Conservation (phyloP, 345 rosid species). For the Firmiana major region DNA sequence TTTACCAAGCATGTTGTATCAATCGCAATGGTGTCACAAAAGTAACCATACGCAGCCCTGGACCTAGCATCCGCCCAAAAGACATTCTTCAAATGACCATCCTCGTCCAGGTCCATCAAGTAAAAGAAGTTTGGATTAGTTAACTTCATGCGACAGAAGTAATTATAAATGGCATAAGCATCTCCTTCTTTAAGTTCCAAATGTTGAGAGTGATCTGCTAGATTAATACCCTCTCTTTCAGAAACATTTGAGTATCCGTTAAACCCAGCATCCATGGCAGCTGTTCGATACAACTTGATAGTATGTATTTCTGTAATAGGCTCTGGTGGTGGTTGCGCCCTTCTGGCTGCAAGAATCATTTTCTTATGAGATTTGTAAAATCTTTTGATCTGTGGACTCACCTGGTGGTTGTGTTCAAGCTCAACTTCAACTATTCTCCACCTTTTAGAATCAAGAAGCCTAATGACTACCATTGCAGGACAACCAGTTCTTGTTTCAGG, state of each 20-base stretch:
- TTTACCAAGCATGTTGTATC: conserved; percentile 49
- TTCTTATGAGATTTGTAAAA: conserved; percentile 46
- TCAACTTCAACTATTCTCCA: conserved; percentile 49
- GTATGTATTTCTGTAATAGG: conserved; percentile 44
- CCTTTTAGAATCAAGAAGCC: conserved; percentile 41
- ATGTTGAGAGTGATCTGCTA: conserved; percentile 32
- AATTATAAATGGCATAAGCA: conserved; percentile 42
- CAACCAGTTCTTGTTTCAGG: conserved; percentile 53
- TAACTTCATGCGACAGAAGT: conserved; percentile 47
- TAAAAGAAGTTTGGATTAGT: conserved; percentile 59
- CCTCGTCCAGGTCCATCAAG: conserved; percentile 43
- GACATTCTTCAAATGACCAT: conserved; percentile 43
- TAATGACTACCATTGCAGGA: conserved; percentile 42
- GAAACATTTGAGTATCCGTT: conserved; percentile 25
- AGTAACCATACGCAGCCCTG: conserved; percentile 35
- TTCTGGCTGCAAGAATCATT: conserved; percentile 39
- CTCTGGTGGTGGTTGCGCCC: conserved; percentile 29
- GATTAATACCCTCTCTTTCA: conserved; percentile 26
- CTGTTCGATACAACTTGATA: conserved; percentile 39
- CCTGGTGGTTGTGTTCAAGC: conserved; percentile 46
- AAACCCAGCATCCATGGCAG: conserved; percentile 3
- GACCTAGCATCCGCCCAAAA: conserved; percentile 59
- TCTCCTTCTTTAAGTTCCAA: conserved; percentile 56
- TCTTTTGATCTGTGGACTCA: conserved; percentile 34
- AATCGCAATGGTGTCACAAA: conserved; percentile 39